phyloP scores from a whole-genome alignment of 208 protist species.

The Porcisia deanei region DNA sequence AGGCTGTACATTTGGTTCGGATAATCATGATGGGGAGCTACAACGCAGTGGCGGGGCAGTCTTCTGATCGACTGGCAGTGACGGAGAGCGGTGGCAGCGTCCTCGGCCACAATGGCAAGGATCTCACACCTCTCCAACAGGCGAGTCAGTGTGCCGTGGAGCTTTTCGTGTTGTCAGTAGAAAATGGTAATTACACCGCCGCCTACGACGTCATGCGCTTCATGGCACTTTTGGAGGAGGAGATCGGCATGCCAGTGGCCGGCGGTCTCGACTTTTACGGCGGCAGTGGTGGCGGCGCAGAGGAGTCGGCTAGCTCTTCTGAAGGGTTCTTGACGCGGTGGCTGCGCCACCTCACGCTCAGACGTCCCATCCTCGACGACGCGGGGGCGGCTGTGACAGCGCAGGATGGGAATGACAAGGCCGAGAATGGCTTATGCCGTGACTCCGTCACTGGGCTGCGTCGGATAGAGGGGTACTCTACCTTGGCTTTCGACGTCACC shows the following conservation, averaged over 20 bases:
- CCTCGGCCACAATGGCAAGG: not conserved
- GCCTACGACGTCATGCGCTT: constrained; percentile 78
- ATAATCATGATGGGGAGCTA: constrained; percentile 69
- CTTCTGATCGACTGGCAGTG: constrained; percentile 17
- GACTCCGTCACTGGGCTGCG: not conserved
- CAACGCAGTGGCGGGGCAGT: constrained; percentile 7
- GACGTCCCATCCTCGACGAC: constrained; percentile 16
- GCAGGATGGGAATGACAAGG: not conserved
- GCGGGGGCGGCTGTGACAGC: constrained; percentile 8
- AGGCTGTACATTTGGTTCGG: constrained; percentile 68
- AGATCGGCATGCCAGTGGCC: constrained; percentile 39
- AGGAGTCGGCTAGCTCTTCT: not conserved
- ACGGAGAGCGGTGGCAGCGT: not conserved
- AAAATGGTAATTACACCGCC: constrained; percentile 40
- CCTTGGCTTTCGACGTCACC: constrained; percentile 24
- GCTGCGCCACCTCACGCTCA: constrained; percentile 34
- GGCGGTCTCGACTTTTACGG: constrained; percentile 4
- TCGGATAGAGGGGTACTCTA: constrained; percentile 17
- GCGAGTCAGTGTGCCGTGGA: constrained; percentile 38
- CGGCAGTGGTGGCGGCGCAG: not conserved
- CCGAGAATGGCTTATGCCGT: too few relatives aligned
- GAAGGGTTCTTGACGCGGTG: constrained; percentile 28
- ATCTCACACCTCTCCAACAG: constrained; percentile 28
- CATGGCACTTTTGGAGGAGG: constrained; percentile 54
- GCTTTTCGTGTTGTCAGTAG: constrained; percentile 40